These are phyloP conservation scores for Linnemannia exigua DNA, from an alignment of 192 early-diverging fungal species.

Conservation along the genomic window DNA sequence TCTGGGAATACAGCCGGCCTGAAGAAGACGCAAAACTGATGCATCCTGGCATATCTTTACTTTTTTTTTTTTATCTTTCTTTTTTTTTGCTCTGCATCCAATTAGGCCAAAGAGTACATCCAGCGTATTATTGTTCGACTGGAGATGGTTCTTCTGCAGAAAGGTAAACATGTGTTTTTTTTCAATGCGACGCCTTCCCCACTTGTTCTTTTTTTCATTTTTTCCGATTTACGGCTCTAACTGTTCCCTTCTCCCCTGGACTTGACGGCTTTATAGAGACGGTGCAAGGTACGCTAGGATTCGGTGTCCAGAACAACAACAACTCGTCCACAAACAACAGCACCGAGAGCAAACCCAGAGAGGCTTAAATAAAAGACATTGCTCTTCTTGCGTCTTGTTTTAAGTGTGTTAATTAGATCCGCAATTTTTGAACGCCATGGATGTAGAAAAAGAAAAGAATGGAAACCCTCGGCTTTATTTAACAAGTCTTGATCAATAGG, in stretches of 20 bases:
- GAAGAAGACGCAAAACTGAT: too few species aligned
- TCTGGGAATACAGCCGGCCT: too few species aligned
- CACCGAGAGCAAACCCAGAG: too few species aligned
- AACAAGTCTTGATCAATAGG: too few species aligned
- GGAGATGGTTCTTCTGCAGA: constrained; percentile 23
- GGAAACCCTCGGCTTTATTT: too few species aligned
- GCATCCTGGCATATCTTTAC: neutral
- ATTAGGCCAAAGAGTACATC: constrained; percentile 45
- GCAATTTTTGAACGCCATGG: too few species aligned
- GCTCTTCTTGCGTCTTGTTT: too few species aligned
- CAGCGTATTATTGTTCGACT: constrained; percentile 37
- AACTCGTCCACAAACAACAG: neutral
- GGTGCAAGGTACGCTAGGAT: neutral
- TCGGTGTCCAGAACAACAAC: neutral
- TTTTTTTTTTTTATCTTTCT: neutral
- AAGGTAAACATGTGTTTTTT: constrained; percentile 16
- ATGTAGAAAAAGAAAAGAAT: too few species aligned
- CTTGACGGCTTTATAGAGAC: neutral
- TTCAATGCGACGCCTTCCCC: too few species aligned
- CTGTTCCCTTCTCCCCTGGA: neutral
- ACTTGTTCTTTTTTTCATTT: neutral
- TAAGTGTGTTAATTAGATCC: too few species aligned
- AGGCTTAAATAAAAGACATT: too few species aligned
- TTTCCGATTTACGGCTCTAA: neutral
- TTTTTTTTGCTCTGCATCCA: neutral